Percentiles rank a stretch among this genome's conserved stretches.
These are phyloP conservation scores for Sugiyamaella smithiae DNA, from an alignment of 805 yeast species.

Conservation along the genomic window DNA sequence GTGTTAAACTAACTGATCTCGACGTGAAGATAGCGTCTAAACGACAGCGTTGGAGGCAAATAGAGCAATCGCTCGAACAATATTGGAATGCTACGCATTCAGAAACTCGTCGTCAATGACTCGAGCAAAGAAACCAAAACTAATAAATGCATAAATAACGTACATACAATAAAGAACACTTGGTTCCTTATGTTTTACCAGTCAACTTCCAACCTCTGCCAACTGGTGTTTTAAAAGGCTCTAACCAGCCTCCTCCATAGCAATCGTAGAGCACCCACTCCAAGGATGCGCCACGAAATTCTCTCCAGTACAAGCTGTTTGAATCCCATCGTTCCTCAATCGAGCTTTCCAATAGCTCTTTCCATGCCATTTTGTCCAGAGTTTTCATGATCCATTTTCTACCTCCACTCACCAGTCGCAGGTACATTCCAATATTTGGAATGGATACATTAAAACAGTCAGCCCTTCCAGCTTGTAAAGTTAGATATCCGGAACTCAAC, in stretches of 20 bases:
- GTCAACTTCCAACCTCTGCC: slow-evolving; percentile 60
- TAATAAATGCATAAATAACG: no score
- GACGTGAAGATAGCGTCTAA: slow-evolving; percentile 48
- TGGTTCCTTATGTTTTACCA: slow-evolving; percentile 41
- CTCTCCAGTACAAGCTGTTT: slow-evolving; percentile 38
- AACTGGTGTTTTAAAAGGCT: slow-evolving; percentile 57
- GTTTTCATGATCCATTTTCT: slow-evolving; percentile 37
- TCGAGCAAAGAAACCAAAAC: no score
- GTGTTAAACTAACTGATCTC: slow-evolving; percentile 48
- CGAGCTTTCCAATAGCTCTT: slow-evolving; percentile 37
- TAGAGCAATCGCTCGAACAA: slow-evolving; percentile 35
- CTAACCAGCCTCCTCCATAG: slow-evolving; percentile 53
- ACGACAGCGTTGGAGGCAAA: slow-evolving; percentile 46
- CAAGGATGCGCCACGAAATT: slow-evolving; percentile 49
- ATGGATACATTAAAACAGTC: slow-evolving; percentile 34
- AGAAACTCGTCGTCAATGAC: no score
- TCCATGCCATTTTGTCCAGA: slow-evolving; percentile 34
- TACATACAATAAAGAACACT: no score
- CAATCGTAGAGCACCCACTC: slow-evolving; percentile 56
- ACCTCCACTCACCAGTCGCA: slow-evolving; percentile 32
- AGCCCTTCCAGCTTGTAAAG: slow-evolving; percentile 32
- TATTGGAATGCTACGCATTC: no score
- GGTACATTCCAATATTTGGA: slow-evolving; percentile 37
- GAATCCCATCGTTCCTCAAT: slow-evolving; percentile 32
- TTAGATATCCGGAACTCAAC: slow-evolving; percentile 35